These are phyloP conservation scores for Orbilia javanica DNA, from an alignment of 2,329 filamentous ascomycete genomes.

Conservation along the genomic window DNA sequence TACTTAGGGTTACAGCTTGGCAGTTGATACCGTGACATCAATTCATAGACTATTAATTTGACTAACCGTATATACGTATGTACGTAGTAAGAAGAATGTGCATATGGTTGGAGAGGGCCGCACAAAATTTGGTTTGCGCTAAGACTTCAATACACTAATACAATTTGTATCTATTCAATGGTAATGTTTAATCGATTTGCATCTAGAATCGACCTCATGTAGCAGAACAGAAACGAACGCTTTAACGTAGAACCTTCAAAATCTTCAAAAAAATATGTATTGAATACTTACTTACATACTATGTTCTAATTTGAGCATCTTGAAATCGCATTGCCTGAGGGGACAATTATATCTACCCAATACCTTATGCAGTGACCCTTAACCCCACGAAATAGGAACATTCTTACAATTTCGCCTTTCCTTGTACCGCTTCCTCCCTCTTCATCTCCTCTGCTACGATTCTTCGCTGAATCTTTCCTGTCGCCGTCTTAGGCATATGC, in stretches of 20 bases:
- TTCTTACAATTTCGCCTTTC: conserved; percentile 69
- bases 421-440: conserved; percentile 71
- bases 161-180: neutral
- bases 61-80: too few species aligned
- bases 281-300: conserved; percentile 1
- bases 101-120: too few species aligned
- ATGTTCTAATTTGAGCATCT: neutral
- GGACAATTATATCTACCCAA: neutral
- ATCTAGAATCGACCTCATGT: neutral
- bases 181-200: neutral
- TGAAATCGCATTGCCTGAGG: neutral
- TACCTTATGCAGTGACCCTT: neutral
- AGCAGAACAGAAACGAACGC: neutral
- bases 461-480: conserved; percentile 86
- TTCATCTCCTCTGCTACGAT: conserved; percentile 89
- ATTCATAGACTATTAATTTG: too few species aligned
- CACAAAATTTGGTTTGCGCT: too few species aligned
- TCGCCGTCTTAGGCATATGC: conserved; percentile 91
- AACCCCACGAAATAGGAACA: neutral
- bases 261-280: neutral
- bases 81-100: too few species aligned
- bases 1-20: too few species aligned
- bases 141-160: too few species aligned
- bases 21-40: too few species aligned
- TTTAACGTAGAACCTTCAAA: neutral